Base-by-base conservation (phyloP, 257 asterid genomes). In the Capsicum rhomboideum region DNA sequence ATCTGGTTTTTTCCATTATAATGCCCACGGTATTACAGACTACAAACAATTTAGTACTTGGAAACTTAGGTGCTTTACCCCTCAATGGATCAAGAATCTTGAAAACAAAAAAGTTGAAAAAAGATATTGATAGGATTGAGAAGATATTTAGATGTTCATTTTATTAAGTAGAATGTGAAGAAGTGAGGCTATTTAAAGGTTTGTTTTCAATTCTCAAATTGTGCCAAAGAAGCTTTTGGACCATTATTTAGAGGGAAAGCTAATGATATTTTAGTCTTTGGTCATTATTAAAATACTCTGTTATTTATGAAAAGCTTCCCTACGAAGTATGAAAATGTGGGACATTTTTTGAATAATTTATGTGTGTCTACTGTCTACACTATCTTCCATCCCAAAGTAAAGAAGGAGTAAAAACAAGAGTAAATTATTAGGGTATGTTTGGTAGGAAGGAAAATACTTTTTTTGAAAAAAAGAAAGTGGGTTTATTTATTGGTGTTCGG, bases 211-310 rank as follows among this genome's bases (percentile, higher is more conserved):
- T 7, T 56, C 2, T 9, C 55, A 56, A 84, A 80, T 75, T 85
- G 91, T 87, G 83, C 13, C 4, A 12, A 26, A 50, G 88, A 89
- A 87, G 92, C 87, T 86, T 79, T 87, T 88, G 37, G 80, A 58
- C 86, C 87, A 78, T 40, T 20, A 67, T 85, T 90, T 85, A 86
- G 83, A 84, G 17, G 37, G 37, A 31, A 31, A 31, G 37, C 37
- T 31, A 31, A 52, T 26, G 49, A 46, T 74, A 74, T 21, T 72
- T 31, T 31, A 31, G 37, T 31, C 37, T 31, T 31, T 31, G 37
- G 37, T 31, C 37, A 31, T 31, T 31, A 31, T 31, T 31, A 31
- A 31, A 31, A 31, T 21, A 37, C 28, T 37, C 16, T 1, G 9
- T 37, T 67, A 31, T 40, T 67, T 68, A 34, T 31, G 4, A n/a